Evolutionary conservation across 495 filamentous ascomycete species (phyloP).

Genomic region (Penicillium macrosclerotiorum): DNA sequence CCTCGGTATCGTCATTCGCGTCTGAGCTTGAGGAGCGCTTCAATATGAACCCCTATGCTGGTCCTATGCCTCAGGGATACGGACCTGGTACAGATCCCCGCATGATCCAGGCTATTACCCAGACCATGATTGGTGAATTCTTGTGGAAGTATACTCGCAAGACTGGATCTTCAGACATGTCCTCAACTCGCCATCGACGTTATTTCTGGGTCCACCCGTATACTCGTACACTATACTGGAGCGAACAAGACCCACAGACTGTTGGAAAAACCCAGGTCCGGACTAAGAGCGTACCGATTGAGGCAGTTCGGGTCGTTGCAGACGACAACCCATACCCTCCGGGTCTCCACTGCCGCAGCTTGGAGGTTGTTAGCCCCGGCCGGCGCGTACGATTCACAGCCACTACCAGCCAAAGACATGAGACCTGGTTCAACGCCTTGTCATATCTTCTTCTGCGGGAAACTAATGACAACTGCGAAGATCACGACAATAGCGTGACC

Average conservation of each 20-base stretch:
- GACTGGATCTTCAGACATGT: slow-evolving; percentile 80
- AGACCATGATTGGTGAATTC: slow-evolving; percentile 99
- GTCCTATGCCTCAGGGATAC: slow-evolving; percentile 55
- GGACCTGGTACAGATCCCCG: slow-evolving; percentile 75
- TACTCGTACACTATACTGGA: slow-evolving; percentile 96
- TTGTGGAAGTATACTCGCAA: slow-evolving; percentile 98
- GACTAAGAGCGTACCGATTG: slow-evolving; percentile 93
- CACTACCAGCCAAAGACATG: slow-evolving; percentile 86
- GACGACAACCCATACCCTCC: slow-evolving; percentile 97
- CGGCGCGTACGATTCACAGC: slow-evolving; percentile 90
- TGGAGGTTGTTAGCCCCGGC: slow-evolving; percentile 86
- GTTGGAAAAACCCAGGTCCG: slow-evolving; percentile 75
- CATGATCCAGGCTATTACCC: slow-evolving; percentile 99
- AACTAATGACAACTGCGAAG: slow-evolving; percentile 54
- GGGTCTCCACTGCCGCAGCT: slow-evolving; percentile 87
- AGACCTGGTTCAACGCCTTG: slow-evolving; percentile 98
- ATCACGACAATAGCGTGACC: slow-evolving; percentile 60
- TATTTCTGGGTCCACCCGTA: slow-evolving; percentile 99
- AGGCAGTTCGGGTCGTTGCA: slow-evolving; percentile 87
- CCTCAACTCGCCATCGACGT: slow-evolving; percentile 80
- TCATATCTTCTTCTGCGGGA: slow-evolving; percentile 87
- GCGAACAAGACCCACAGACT: slow-evolving; percentile 78
- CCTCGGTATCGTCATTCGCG: slow-evolving; percentile 90
- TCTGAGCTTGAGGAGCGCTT: slow-evolving; percentile 92
- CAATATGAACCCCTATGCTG: slow-evolving; percentile 62